Conservation (phyloP, 306 rosid species). For the Cicer arietinum region DNA sequence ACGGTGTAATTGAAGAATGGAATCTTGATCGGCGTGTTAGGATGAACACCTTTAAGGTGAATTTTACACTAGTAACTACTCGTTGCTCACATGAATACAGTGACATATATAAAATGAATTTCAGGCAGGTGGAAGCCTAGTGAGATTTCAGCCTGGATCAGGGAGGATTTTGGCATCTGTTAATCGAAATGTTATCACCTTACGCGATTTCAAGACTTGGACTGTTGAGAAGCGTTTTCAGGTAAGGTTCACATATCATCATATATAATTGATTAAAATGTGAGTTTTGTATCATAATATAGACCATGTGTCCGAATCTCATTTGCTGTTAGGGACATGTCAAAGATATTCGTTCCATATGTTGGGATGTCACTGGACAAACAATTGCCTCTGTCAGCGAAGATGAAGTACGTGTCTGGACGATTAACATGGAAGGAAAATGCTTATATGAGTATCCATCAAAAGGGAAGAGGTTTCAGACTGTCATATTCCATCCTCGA, state of each 20-base stretch:
- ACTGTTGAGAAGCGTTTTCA: not conserved
- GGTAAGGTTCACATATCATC: not conserved
- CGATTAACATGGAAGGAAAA: not conserved
- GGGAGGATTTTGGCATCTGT: constrained; percentile 17
- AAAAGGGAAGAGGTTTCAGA: not conserved
- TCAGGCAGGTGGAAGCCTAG: not conserved
- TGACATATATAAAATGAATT: constrained; percentile 14
- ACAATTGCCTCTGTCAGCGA: constrained; percentile 2
- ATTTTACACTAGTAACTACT: not conserved
- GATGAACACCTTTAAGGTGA: not conserved
- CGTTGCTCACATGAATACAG: not conserved
- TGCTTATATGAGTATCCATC: not conserved
- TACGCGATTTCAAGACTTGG: not conserved
- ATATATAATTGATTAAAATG: not conserved
- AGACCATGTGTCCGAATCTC: not conserved
- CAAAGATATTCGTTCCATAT: not conserved
- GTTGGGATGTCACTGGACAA: not conserved
- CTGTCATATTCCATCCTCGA: constrained; percentile 1
- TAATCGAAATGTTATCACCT: not conserved
- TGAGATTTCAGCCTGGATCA: not conserved
- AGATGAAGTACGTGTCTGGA: constrained; percentile 14
- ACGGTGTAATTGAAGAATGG: not conserved
- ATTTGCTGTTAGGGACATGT: not conserved
- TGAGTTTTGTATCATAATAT: not conserved
- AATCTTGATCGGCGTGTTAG: not conserved